A percentile compares a stretch with the other conserved stretches of the same genome.
Evolutionary conservation across 495 filamentous ascomycete genomes (phyloP).

Genomic region (Xeromyces bisporus): DNA sequence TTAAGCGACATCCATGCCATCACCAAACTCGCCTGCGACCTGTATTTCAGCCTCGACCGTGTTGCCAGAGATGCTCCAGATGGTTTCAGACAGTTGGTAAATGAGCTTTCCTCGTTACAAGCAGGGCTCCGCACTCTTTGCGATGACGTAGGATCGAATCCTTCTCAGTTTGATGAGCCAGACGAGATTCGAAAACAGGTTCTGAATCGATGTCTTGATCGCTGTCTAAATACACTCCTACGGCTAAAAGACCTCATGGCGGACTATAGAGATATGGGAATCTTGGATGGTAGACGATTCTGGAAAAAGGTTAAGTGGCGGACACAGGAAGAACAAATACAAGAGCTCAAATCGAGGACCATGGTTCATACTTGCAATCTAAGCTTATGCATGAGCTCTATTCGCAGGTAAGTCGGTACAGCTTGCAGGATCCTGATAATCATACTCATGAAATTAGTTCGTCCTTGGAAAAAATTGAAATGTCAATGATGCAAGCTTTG

Average conservation of each 20-base stretch:
- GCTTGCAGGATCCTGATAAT: no score
- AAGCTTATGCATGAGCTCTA: slow-evolving; percentile 20
- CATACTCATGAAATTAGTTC: no score
- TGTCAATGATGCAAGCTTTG: slow-evolving; percentile 10
- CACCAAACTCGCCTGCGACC: slow-evolving; percentile 18
- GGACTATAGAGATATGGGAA: slow-evolving; percentile 12
- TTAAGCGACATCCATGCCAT: slow-evolving; percentile 16
- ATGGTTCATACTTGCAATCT: slow-evolving; percentile 21
- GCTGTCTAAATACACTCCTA: slow-evolving; percentile 13
- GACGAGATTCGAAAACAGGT: slow-evolving; percentile 11
- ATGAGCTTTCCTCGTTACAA: slow-evolving; percentile 18
- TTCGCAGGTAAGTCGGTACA: slow-evolving; percentile 24
- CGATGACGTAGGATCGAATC: slow-evolving; percentile 16
- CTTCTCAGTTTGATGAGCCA: slow-evolving; percentile 13
- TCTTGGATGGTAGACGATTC: slow-evolving; percentile 14
- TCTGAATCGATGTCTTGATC: slow-evolving; percentile 14
- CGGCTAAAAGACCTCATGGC: slow-evolving; percentile 13
- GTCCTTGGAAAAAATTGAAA: slow-evolving; percentile 14
- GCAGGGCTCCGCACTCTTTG: slow-evolving; percentile 12
- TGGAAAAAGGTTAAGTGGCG: slow-evolving; percentile 23
- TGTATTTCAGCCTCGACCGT: slow-evolving; percentile 19
- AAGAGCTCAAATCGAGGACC: slow-evolving; percentile 19
- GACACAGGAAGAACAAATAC: slow-evolving; percentile 16
- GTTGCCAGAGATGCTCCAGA: slow-evolving; percentile 20
- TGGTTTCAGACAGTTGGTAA: slow-evolving; percentile 19